phyloP scores from a whole-genome alignment of 495 filamentous ascomycete genomes.

The Amniculicola lignicola region DNA sequence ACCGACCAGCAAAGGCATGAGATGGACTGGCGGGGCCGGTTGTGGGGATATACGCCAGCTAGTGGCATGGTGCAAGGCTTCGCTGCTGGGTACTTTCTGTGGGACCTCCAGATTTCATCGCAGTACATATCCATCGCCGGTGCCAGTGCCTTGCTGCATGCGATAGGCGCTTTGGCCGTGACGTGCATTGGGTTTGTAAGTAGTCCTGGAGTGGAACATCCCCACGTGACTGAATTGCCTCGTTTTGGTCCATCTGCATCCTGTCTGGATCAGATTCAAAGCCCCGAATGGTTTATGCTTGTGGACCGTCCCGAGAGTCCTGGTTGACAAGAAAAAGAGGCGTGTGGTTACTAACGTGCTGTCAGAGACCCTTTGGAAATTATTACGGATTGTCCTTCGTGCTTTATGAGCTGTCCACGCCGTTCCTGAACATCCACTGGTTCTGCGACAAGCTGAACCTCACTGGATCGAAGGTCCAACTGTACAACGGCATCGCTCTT shows the following conservation, averaged over 20 bases:
- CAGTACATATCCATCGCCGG: slow-evolving; percentile 15
- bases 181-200: slow-evolving; percentile 24
- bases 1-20: slow-evolving; percentile 11
- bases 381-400: slow-evolving; percentile 88
- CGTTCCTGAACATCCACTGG: slow-evolving; percentile 71
- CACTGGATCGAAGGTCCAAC: slow-evolving; percentile 78
- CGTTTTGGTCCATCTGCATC: no score
- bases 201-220: neutral
- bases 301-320: no score
- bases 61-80: slow-evolving; percentile 28
- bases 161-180: slow-evolving; percentile 18
- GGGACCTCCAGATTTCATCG: slow-evolving; percentile 22
- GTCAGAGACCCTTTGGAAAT: slow-evolving; percentile 83
- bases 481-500: slow-evolving; percentile 78
- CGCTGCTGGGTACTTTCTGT: slow-evolving; percentile 30
- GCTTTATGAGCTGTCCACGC: slow-evolving; percentile 80
- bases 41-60: slow-evolving; percentile 27
- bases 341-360: no score
- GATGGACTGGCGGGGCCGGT: slow-evolving; percentile 21
- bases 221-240: no score
- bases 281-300: no score
- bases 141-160: slow-evolving; percentile 18
- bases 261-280: no score
- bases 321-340: no score
- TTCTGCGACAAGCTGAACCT: slow-evolving; percentile 95